Evolutionary conservation across 2,329 filamentous ascomycete genomes (phyloP), one percentile per base, ranked within the genome.

Genomic region (Bisporella sp.): DNA sequence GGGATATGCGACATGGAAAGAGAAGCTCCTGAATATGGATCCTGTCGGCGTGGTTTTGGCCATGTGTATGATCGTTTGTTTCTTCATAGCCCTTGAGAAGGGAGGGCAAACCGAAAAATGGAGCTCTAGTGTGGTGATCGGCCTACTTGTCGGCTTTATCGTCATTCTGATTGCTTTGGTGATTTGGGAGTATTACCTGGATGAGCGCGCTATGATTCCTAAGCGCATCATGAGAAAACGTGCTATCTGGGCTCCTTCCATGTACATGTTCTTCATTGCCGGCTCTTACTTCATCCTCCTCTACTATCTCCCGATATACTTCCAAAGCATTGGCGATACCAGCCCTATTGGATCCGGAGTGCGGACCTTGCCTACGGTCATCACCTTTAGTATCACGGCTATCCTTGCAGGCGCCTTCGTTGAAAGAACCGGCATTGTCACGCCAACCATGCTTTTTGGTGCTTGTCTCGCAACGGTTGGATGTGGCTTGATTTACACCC

Each of bases 241-340:
- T n/a, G n/a, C n/a, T n/a, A n/a, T n/a, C n/a, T n/a, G n/a, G n/a
- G n/a, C n/a, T n/a, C n/a, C n/a, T n/a, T n/a, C n/a, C n/a, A n/a
- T n/a, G n/a, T n/a, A n/a, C n/a, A n/a, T n/a, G n/a, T n/a, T 71
- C 9, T 64, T 70, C 45, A 65, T 74, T 30, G 68, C 45, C 6
- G 50, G 66, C 4, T 60, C 67, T 6, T 68, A 71, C 29, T 68
- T 74, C 41, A 54, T 72, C 2, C 60, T 66, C 5, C 60, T 71
- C 5, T 71, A 69, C 21, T 52, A 33, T n/a, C 40, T 50, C 6
- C 44, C 40, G 2, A 47, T 47, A 8, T 76, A 73, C 66, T 75
- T 78, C 60, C 72, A 78, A 62, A 63, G 62, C 5, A 52, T 60
- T 41, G 65, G n/a, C n/a, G n/a, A n/a, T n/a, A n/a, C n/a, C n/a